Conservation (phyloP, 1,284 basidiomycete species). For the Trichosporon asahii region DNA sequence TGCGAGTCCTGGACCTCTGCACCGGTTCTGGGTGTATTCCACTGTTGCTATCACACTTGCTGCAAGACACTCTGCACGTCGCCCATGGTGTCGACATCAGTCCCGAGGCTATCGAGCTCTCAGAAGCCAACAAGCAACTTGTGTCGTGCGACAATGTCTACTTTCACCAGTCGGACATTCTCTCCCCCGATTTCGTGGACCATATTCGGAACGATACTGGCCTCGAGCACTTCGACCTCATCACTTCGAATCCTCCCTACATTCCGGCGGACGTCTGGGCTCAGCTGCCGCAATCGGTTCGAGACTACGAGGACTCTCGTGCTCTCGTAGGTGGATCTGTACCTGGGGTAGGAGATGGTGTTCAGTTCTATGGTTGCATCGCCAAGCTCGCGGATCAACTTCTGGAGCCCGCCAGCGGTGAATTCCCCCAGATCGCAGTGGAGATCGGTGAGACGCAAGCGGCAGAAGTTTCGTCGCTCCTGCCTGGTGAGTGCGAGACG, state of each 20-base stretch:
- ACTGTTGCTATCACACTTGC: conserved; percentile 66
- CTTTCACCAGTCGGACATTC: conserved; percentile 55
- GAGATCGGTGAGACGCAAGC: conserved; percentile 78
- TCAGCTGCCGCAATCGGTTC: conserved; percentile 64
- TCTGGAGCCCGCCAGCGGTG: conserved; percentile 47
- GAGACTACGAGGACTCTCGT: conserved; percentile 68
- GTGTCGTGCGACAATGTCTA: conserved; percentile 11
- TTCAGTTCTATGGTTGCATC: conserved; percentile 74
- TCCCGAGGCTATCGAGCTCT: conserved; percentile 64
- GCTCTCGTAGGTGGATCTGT: conserved; percentile 72
- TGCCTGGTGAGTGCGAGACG: conserved; percentile 60
- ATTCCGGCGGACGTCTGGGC: conserved; percentile 68
- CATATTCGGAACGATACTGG: conserved; percentile 37
- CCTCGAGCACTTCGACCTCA: conserved; percentile 58
- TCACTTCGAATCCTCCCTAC: conserved; percentile 93
- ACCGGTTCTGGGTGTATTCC: conserved; percentile 88
- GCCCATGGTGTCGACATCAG: conserved; percentile 72
- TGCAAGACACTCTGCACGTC: conserved; percentile 55
- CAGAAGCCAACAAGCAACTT: conserved; percentile 62
- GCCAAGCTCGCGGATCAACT: conserved; percentile 57
- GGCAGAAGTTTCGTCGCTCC: conserved; percentile 59
- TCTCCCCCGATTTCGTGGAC: conserved; percentile 39
- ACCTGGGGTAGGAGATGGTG: conserved; percentile 61
- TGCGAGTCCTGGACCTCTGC: conserved; percentile 71
- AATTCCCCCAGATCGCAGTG: conserved; percentile 58